Evolutionary conservation across 1,139 yeast species (phyloP).

Genomic region (Suhomyces atakaporum): DNA sequence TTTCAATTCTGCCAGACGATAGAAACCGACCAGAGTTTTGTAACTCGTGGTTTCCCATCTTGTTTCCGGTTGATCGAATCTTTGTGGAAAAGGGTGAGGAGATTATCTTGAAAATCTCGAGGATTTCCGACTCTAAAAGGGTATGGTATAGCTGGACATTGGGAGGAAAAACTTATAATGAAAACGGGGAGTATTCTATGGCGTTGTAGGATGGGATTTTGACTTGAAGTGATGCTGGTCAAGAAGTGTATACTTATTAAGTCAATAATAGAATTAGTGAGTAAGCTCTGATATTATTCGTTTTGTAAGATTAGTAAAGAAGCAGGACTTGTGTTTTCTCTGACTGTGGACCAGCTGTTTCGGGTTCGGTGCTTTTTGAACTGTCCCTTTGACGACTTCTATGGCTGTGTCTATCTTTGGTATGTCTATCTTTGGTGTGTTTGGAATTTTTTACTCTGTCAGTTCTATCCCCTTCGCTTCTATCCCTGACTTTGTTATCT

Average conservation of each 20-base stretch:
- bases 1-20: conserved; percentile 26
- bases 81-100: conserved; percentile 45
- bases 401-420: neutral
- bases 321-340: no score
- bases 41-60: conserved; percentile 65
- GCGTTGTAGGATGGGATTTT: no score
- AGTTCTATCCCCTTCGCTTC: no score
- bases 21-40: conserved; percentile 23
- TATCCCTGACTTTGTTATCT: no score
- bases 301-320: no score
- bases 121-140: conserved; percentile 27
- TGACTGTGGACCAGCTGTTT: no score
- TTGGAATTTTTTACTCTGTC: no score
- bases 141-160: conserved; percentile 81
- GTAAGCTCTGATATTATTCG: no score
- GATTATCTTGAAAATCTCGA: conserved; percentile 50
- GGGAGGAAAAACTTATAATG: conserved; percentile 23
- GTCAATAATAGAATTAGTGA: no score
- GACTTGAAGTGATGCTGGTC: no score
- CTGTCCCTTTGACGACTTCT: conserved; percentile 1
- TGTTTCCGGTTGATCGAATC: conserved; percentile 66
- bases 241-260: no score
- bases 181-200: conserved; percentile 15
- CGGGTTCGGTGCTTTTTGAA: no score
- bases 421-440: neutral